phyloP scores from a whole-genome alignment of 2,329 filamentous ascomycete species.

The Cladophialophora psammophila region DNA sequence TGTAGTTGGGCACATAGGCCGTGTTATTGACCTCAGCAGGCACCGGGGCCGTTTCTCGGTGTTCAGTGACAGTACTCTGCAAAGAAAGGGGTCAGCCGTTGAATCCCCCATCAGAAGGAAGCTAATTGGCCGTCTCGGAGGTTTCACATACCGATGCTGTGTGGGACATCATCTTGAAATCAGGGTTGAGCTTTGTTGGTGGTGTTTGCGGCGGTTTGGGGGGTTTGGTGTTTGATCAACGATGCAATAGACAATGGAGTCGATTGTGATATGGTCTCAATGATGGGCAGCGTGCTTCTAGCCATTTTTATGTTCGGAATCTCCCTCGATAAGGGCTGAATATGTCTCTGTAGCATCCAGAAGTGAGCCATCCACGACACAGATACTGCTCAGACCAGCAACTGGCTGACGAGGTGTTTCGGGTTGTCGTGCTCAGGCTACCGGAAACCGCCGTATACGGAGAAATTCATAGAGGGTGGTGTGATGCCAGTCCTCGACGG shows the following conservation, averaged over 20 bases:
- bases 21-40: conserved; percentile 24
- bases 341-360: conserved; percentile 5
- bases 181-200: not conserved
- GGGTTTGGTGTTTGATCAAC: too few species aligned
- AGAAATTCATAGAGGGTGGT: not conserved
- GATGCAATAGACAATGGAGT: conserved; percentile 1
- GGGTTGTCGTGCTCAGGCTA: conserved; percentile 4
- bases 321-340: not conserved
- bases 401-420: not conserved
- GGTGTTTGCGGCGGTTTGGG: not conserved
- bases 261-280: conserved; percentile 7
- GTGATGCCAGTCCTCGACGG: not conserved
- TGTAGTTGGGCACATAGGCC: conserved; percentile 32
- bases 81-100: not conserved
- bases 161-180: conserved; percentile 31
- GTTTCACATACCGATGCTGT: conserved; percentile 24
- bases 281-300: not conserved
- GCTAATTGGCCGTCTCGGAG: not conserved
- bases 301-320: conserved; percentile 11
- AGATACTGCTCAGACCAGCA: not conserved
- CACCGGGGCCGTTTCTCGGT: not conserved
- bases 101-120: not conserved
- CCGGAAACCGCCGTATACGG: conserved; percentile 19
- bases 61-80: not conserved
- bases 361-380: not conserved